Evolutionary conservation across 495 filamentous ascomycete species (phyloP), one percentile per base, ranked within the genome.

Genomic region (Sporormia fimetaria): DNA sequence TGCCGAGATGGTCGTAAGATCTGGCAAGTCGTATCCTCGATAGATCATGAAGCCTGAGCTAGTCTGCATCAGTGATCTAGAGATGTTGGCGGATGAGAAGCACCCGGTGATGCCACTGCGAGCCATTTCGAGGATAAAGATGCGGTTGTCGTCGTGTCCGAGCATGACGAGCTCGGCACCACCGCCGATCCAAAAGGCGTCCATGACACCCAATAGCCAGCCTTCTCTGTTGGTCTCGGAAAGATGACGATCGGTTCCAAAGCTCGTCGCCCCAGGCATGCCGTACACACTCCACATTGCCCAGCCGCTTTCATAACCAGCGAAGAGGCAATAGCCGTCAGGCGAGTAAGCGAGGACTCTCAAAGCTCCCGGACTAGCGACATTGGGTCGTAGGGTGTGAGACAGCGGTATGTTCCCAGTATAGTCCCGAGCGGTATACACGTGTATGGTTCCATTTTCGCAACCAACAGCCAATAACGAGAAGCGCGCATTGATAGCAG

Each of bases 271-370:
- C 9, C 83, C 75, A 3, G 78, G 71, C 59, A 94, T 95, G 14
- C 92, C 92, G 60, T 87, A 99, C 4, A 95, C 92, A 58, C 88
- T 95, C 87, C 87, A 96, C 23, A 76, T 87, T 10, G 78, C 81
- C 92, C 92, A 99, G 9, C 92, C 92, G 44, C 75, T 76, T 46
- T 92, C 81, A 55, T 86, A 96, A 16, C 90, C 92, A 27, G 81
- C 86, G 60, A 99, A 94, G 3, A 96, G 70, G 55, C 87, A 94
- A 57, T 96, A 95, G 25, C 92, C 92, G 56, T 99, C 92, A 0
- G 90, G 84, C 7, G 92, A 94, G 66, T 94, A 99, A 47, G 57
- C 75, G 44, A 99, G 65, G 17, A 78, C 82, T 3, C 71, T 83
- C 30, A 94, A 58, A 14, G 56, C 51, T 2, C 92, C 92, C 5